Evolutionary conservation across 163 green algal genomes (phyloP).

Genomic region (Prototheca cutis): DNA sequence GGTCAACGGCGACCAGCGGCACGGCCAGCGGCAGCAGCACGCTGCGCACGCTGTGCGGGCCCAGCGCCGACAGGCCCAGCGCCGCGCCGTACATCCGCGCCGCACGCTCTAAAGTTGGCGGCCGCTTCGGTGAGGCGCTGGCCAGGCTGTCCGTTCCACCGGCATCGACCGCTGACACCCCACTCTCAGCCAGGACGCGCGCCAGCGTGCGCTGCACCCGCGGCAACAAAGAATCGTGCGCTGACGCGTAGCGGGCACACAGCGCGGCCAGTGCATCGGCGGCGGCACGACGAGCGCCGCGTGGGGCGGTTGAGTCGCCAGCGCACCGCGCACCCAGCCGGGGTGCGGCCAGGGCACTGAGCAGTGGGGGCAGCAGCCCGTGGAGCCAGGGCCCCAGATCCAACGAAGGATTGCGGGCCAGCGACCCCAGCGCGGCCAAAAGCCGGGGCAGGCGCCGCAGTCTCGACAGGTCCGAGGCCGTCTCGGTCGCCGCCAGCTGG

Average conservation of each 20-base stretch:
- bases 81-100: background rate
- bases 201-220: background rate
- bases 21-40: background rate
- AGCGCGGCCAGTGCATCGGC: background rate
- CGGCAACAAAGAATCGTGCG: background rate
- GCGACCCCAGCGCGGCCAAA: background rate
- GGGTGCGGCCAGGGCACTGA: background rate
- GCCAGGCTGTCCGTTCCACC: too few relatives aligned
- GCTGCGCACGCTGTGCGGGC: conserved; percentile 1
- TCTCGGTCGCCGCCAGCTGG: conserved; percentile 55
- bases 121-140: too few relatives aligned
- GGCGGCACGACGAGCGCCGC: background rate
- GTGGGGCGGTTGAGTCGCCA: too few relatives aligned
- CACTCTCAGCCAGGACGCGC: background rate
- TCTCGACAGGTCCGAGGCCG: conserved; percentile 27
- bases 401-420: background rate
- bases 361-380: background rate
- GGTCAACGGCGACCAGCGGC: background rate
- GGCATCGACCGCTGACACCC: background rate
- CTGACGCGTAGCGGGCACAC: background rate
- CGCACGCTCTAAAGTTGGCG: too few relatives aligned
- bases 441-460: conserved; percentile 9
- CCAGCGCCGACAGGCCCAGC: conserved; percentile 4
- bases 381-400: background rate
- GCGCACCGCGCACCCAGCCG: background rate